Percentiles rank a stretch among this genome's conserved stretches.
Evolutionary conservation across 1,284 basidiomycete species (phyloP).

Genomic region (Wallemia mellicola): DNA sequence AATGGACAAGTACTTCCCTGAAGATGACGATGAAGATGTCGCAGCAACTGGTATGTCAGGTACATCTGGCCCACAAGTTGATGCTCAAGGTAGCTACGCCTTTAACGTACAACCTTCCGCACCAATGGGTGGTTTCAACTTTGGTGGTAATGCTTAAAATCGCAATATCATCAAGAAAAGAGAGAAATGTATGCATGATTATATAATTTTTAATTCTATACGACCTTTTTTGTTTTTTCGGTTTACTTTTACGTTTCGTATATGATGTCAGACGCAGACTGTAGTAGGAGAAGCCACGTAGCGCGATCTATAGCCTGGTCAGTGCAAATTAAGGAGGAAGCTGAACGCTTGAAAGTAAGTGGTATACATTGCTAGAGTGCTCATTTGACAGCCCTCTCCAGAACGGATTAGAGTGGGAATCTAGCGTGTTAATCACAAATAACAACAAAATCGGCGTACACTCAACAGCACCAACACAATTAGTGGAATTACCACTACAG

Average conservation of each 20-base stretch:
- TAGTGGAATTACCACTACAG: background rate
- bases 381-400: background rate
- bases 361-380: background rate
- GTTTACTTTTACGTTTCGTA: too few relatives aligned
- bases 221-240: too few relatives aligned
- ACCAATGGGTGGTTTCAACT: constrained; percentile 82
- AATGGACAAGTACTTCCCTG: background rate
- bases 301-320: constrained; percentile 2
- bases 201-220: too few relatives aligned
- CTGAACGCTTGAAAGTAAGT: background rate
- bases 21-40: background rate
- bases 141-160: constrained; percentile 25
- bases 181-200: background rate
- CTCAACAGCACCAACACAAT: background rate
- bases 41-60: constrained; percentile 21
- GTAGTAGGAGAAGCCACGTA: too few relatives aligned
- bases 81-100: constrained; percentile 65
- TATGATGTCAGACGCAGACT: too few relatives aligned
- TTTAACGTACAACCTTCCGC: constrained; percentile 36
- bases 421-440: background rate
- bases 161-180: background rate
- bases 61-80: constrained; percentile 48
- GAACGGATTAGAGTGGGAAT: background rate
- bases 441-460: background rate
- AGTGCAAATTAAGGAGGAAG: background rate